Base-by-base conservation (phyloP, 2,329 filamentous ascomycete species). In the Microsporum audouinii region DNA sequence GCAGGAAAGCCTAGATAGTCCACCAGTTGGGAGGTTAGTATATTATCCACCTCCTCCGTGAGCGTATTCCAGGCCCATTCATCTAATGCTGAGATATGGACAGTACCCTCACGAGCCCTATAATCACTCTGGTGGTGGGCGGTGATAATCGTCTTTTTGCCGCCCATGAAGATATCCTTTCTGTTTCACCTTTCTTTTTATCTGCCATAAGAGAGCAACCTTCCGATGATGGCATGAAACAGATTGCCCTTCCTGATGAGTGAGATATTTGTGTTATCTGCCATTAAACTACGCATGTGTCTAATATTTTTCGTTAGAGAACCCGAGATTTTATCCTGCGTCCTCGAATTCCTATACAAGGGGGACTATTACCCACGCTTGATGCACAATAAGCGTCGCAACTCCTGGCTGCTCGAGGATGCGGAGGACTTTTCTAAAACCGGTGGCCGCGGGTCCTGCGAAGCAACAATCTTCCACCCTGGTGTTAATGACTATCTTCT, bases 331-430 rank as follows among this genome's bases (percentile, higher is more conserved):
- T 89, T 96, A 77, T 95, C 90, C 73, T 91, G 88, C 71, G 81
- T 96, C 70, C 89, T 96, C 78, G 91, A 96, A 80, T 96, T 91
- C 75, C 85, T 96, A 67, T 96, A 96, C 86, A 95, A 95, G 80
- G 90, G 89, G 67, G 91, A 95, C 82, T 96, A 95, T 79, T 94
- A 88, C 76, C 91, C 91, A 61, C 88, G 90, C 75, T 82, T 96
- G 78, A 72, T 95, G 68, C 89, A 90, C 76, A 88, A 89, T 83
- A 90, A 88, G 82, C 86, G 86, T 75, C 87, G 85, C 72, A 87
- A 89, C 80, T 88, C 87, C 78, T 96, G 89, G 88, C 85, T 89
- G 74, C 88, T 96, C 78, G 90, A 96, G 82, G 87, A 88, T 74
- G 77, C 77, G 68, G 75, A 78, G 74, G 76, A 80, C 75, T 72